These are phyloP conservation scores for Phlebopus sp. DNA, from an alignment of 1,284 basidiomycete genomes.

Conservation along the genomic window DNA sequence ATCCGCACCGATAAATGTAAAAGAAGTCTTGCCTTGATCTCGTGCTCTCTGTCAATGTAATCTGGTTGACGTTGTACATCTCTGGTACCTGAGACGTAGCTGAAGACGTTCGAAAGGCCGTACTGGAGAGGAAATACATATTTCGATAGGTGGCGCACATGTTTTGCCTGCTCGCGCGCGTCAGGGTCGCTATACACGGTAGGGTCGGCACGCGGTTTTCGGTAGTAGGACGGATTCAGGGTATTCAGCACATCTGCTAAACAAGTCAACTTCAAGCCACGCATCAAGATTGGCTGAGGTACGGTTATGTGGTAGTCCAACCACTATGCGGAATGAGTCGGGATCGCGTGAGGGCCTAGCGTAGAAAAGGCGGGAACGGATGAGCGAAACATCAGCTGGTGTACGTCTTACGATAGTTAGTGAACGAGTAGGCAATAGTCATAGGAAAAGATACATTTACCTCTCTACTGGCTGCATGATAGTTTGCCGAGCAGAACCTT, in stretches of 20 bases:
- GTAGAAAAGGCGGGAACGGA: constrained; percentile 66
- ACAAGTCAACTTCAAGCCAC: constrained; percentile 7
- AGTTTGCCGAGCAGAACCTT: constrained; percentile 4
- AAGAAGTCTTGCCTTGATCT: constrained; percentile 57
- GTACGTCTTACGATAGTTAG: constrained; percentile 36
- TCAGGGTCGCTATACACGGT: constrained; percentile 39
- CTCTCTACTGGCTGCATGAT: constrained; percentile 20
- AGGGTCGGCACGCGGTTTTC: constrained; percentile 23
- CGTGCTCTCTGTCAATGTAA: constrained; percentile 62
- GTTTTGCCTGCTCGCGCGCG: constrained; percentile 40
- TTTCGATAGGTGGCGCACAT: constrained; percentile 68
- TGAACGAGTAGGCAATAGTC: constrained; percentile 12
- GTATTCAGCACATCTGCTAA: constrained; percentile 61
- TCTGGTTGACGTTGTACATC: constrained; percentile 41
- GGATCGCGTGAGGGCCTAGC: constrained; percentile 53
- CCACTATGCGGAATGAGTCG: constrained; percentile 42
- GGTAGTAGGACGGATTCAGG: constrained; percentile 43
- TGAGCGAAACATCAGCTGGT: constrained; percentile 54
- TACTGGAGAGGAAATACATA: constrained; percentile 84
- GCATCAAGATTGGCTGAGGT: constrained; percentile 18
- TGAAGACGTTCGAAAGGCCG: constrained; percentile 59
- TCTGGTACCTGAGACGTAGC: constrained; percentile 22
- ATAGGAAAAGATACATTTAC: constrained; percentile 8
- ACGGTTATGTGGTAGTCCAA: constrained; percentile 74
- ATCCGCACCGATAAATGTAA: neutral